phyloP scores from a whole-genome alignment of 2,329 filamentous ascomycete genomes.

The Fusarium floridanum region DNA sequence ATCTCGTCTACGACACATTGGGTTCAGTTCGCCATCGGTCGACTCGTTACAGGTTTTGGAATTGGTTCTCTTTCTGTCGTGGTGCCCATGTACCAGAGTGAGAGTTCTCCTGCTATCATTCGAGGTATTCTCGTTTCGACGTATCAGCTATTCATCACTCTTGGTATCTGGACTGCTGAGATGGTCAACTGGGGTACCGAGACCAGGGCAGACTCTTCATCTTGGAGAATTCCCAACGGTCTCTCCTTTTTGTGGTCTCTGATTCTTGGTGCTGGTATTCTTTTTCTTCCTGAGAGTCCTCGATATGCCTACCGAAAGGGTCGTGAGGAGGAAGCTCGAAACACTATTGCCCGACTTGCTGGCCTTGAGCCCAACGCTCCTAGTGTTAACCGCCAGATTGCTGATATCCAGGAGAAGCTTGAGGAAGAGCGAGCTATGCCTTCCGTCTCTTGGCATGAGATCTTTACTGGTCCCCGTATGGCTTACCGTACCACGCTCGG shows the following conservation, averaged over 20 bases:
- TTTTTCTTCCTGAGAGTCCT: conserved; percentile 68
- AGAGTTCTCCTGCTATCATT: conserved; percentile 73
- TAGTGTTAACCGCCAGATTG: conserved; percentile 61
- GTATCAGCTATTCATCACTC: conserved; percentile 78
- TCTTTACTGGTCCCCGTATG: conserved; percentile 77
- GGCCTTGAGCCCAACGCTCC: conserved; percentile 56
- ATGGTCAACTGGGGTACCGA: conserved; percentile 74
- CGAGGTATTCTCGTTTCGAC: conserved; percentile 73
- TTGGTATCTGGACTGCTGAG: conserved; percentile 73
- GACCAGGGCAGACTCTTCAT: conserved; percentile 56
- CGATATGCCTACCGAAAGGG: conserved; percentile 64
- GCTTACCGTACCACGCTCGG: conserved; percentile 73
- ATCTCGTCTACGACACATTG: conserved; percentile 68
- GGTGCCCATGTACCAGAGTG: conserved; percentile 77
- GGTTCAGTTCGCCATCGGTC: conserved; percentile 75
- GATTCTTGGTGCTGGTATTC: conserved; percentile 62
- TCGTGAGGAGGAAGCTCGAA: conserved; percentile 61
- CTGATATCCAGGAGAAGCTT: conserved; percentile 65
- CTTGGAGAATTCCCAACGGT: conserved; percentile 74
- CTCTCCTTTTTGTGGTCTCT: conserved; percentile 69
- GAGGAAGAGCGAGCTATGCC: conserved; percentile 59
- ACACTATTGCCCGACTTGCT: conserved; percentile 61
- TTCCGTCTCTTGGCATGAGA: conserved; percentile 61
- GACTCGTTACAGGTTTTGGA: conserved; percentile 75
- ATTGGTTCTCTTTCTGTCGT: conserved; percentile 74